These are phyloP conservation scores for Plasmodium blacklocki DNA, from an alignment of 169 alveolate genomes.

Conservation along the genomic window DNA sequence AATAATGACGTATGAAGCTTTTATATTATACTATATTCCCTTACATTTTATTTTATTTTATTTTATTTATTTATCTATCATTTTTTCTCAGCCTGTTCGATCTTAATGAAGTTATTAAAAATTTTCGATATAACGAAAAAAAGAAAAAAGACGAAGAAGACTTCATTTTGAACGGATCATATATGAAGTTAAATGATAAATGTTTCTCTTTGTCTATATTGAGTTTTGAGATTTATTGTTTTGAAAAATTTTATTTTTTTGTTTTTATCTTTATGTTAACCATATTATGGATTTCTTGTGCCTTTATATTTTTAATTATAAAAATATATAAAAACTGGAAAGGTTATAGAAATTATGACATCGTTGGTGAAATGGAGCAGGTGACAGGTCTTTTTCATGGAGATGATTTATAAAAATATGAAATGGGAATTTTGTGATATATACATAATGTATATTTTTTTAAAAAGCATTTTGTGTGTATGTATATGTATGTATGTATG, in stretches of 20 bases:
- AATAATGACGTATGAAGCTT: background rate
- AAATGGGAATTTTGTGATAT: background rate
- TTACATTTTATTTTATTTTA: too few relatives aligned
- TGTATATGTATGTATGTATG: too few relatives aligned
- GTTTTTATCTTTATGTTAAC: constrained; percentile 21
- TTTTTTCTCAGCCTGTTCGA: constrained; percentile 29
- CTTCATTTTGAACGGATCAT: background rate
- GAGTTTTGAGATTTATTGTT: constrained; percentile 28
- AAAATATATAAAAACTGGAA: constrained; percentile 58
- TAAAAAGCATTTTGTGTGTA: too few relatives aligned
- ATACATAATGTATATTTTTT: too few relatives aligned
- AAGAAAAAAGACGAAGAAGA: constrained; percentile 4
- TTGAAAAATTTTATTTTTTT: constrained; percentile 17
- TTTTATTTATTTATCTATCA: background rate
- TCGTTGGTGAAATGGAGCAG: constrained; percentile 27
- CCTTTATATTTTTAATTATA: constrained; percentile 29
- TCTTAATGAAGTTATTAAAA: constrained; percentile 22
- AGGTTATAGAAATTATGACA: constrained; percentile 42
- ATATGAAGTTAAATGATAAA: background rate
- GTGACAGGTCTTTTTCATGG: constrained; percentile 22
- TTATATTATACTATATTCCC: too few relatives aligned
- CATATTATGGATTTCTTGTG: constrained; percentile 23
- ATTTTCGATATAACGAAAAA: constrained; percentile 29
- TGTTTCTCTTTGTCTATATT: constrained; percentile 4
- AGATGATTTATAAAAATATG: constrained; percentile 32